Percentiles rank a stretch among this genome's conserved stretches.
phyloP scores from a whole-genome alignment of 2,329 filamentous ascomycete species.

The Trichoderma oligosporum region DNA sequence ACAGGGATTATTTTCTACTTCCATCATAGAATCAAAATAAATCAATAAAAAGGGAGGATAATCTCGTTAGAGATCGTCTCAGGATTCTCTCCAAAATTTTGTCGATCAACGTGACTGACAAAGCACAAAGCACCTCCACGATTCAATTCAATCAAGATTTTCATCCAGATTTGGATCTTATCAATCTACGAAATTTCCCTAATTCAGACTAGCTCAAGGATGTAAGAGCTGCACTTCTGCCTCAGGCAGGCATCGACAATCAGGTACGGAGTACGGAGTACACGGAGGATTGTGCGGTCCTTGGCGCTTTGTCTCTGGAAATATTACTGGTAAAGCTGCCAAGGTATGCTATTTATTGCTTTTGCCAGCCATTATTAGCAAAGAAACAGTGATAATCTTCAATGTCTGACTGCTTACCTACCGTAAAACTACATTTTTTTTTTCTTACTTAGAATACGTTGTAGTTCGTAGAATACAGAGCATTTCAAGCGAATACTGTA shows the following conservation, averaged over 20 bases:
- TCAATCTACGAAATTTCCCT: neutral
- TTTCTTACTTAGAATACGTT: too few species aligned
- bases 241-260: neutral
- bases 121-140: neutral
- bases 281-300: neutral
- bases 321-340: too few species aligned
- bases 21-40: neutral
- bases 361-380: too few species aligned
- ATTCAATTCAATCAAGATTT: neutral
- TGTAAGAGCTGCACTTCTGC: neutral
- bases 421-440: too few species aligned
- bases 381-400: too few species aligned
- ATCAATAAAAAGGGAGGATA: neutral
- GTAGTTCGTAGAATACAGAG: too few species aligned
- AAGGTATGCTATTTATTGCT: too few species aligned
- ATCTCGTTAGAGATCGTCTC: neutral
- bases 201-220: neutral
- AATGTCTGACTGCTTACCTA: too few species aligned
- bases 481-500: too few species aligned
- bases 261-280: neutral
- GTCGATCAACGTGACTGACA: neutral
- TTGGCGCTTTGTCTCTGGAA: neutral
- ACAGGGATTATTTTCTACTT: neutral
- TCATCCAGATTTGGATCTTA: conserved; percentile 2
- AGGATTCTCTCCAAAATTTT: neutral